Conservation (phyloP, 805 yeast genomes). For the Metschnikowia noctiluminum region DNA sequence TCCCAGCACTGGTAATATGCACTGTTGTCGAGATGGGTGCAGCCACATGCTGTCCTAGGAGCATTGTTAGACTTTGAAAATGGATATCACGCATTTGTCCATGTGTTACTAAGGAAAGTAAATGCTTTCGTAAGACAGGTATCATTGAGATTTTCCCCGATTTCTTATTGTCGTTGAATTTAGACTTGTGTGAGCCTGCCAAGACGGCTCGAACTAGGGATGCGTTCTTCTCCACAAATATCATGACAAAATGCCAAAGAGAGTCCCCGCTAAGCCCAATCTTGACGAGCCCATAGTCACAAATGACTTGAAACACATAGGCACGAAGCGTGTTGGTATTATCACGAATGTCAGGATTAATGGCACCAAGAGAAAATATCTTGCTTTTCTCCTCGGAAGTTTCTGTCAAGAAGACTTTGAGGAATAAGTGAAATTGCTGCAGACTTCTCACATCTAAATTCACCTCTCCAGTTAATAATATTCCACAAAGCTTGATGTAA, state of each 20-base stretch:
- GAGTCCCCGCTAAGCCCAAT: constrained; percentile 57
- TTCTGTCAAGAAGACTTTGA: constrained; percentile 57
- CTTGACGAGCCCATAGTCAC: constrained; percentile 50
- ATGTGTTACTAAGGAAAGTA: constrained; percentile 45
- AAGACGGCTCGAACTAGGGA: constrained; percentile 49
- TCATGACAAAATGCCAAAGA: constrained; percentile 60
- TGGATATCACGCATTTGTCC: constrained; percentile 47
- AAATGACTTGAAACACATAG: constrained; percentile 49
- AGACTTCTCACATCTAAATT: constrained; percentile 50
- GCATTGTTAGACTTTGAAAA: constrained; percentile 40
- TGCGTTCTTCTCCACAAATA: constrained; percentile 47
- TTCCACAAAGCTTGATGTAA: constrained; percentile 53
- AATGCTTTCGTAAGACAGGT: constrained; percentile 47
- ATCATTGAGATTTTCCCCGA: constrained; percentile 48
- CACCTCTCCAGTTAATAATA: constrained; percentile 38
- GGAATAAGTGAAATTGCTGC: constrained; percentile 55
- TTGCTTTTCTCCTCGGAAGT: constrained; percentile 58
- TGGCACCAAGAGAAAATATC: constrained; percentile 66
- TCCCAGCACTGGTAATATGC: constrained; percentile 15
- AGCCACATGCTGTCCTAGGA: constrained; percentile 43
- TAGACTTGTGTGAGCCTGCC: constrained; percentile 51
- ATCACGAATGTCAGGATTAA: constrained; percentile 61
- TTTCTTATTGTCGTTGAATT: constrained; percentile 45
- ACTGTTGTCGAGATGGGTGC: constrained; percentile 18
- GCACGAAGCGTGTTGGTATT: constrained; percentile 49